These are phyloP conservation scores for Hanseniaspora opuntiae DNA, from an alignment of 805 yeast species.

Conservation along the genomic window DNA sequence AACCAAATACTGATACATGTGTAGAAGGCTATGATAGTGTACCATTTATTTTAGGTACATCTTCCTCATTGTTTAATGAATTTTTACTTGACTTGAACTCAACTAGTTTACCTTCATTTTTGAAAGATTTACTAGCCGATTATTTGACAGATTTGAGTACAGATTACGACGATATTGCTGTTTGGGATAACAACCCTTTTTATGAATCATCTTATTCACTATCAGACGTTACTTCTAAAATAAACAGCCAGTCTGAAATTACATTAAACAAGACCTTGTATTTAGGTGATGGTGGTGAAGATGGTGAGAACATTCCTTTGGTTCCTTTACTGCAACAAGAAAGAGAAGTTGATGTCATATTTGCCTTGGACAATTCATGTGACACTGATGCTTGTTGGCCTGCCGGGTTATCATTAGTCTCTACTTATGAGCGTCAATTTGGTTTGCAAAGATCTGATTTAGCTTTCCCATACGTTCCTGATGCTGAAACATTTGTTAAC, in stretches of 20 bases:
- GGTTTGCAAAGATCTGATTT: slow-evolving; percentile 39
- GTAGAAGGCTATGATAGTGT: slow-evolving; percentile 63
- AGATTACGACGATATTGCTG: slow-evolving; percentile 54
- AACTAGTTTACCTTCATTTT: slow-evolving; percentile 34
- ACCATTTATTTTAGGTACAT: slow-evolving; percentile 71
- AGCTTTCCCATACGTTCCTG: slow-evolving; percentile 73
- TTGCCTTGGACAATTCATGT: slow-evolving; percentile 56
- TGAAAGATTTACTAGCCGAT: slow-evolving; percentile 32
- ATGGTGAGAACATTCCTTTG: slow-evolving; percentile 49
- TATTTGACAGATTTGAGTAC: slow-evolving; percentile 32
- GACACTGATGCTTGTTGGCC: slow-evolving; percentile 55
- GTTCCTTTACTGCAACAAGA: slow-evolving; percentile 47
- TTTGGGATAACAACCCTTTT: slow-evolving; percentile 62
- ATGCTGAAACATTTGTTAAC: slow-evolving; percentile 42
- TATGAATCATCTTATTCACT: slow-evolving; percentile 27
- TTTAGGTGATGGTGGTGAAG: slow-evolving; percentile 65
- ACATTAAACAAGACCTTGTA: slow-evolving; percentile 32
- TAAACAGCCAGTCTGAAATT: slow-evolving; percentile 23
- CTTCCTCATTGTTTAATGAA: slow-evolving; percentile 67
- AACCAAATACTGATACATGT: slow-evolving; percentile 39
- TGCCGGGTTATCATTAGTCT: slow-evolving; percentile 45
- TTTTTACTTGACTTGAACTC: slow-evolving; percentile 44
- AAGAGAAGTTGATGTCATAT: slow-evolving; percentile 47
- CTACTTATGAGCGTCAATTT: slow-evolving; percentile 49
- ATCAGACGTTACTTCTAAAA: slow-evolving; percentile 21